phyloP scores from a whole-genome alignment of 345 rosid genomes.

The Boechera stricta region DNA sequence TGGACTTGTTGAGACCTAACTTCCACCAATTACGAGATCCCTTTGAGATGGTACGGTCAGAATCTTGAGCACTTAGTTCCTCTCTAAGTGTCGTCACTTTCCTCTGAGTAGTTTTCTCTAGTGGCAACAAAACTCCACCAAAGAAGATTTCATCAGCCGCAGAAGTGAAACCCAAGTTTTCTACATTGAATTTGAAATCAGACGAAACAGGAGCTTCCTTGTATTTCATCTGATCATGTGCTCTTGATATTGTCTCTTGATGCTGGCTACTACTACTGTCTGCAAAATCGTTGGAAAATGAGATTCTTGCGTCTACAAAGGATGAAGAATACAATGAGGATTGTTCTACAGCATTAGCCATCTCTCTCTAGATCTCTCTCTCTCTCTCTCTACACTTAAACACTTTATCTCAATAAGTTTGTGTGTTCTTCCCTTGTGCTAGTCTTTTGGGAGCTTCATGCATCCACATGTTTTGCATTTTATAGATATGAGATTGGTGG shows the following conservation, averaged over 20 bases:
- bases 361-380: neutral
- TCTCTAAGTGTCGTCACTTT: slow-evolving; percentile 57
- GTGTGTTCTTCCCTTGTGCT: slow-evolving; percentile 8
- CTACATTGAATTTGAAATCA: slow-evolving; percentile 75
- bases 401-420: slow-evolving; percentile 3
- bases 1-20: slow-evolving; percentile 40
- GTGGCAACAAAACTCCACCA: slow-evolving; percentile 72
- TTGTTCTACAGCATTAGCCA: slow-evolving; percentile 53
- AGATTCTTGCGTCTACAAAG: slow-evolving; percentile 79
- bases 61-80: slow-evolving; percentile 56
- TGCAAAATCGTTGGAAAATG: slow-evolving; percentile 84
- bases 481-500: slow-evolving; percentile 40
- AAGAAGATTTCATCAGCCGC: slow-evolving; percentile 81
- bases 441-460: slow-evolving; percentile 31
- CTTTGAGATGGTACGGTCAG: slow-evolving; percentile 40
- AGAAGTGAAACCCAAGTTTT: slow-evolving; percentile 58
- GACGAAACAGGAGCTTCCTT: slow-evolving; percentile 88
- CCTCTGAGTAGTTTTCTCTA: slow-evolving; percentile 51
- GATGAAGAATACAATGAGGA: slow-evolving; percentile 49
- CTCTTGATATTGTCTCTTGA: slow-evolving; percentile 19
- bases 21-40: slow-evolving; percentile 48
- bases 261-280: slow-evolving; percentile 42
- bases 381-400: neutral
- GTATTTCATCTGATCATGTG: slow-evolving; percentile 46
- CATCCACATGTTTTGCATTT: slow-evolving; percentile 43